These are phyloP conservation scores for Euphorbia tirucalli DNA, from an alignment of 345 rosid genomes.

Conservation along the genomic window DNA sequence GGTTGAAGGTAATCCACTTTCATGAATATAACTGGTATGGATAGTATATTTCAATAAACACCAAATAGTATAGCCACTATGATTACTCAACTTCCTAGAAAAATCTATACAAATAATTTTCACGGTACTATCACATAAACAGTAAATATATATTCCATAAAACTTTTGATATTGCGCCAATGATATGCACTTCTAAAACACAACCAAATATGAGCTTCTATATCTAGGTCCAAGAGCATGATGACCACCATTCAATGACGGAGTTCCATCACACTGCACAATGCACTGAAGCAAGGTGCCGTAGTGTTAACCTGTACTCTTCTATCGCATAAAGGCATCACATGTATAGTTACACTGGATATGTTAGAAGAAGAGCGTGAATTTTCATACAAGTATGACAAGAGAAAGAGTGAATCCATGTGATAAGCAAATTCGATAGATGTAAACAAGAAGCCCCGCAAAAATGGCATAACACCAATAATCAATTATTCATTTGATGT, in stretches of 20 bases:
- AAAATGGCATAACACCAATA: not conserved
- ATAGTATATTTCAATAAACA: too few species aligned
- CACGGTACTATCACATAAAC: not conserved
- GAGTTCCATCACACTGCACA: not conserved
- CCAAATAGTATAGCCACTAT: too few species aligned
- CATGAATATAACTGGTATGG: too few species aligned
- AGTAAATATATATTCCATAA: not conserved
- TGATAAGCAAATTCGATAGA: not conserved
- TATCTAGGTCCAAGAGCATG: not conserved
- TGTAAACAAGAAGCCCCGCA: not conserved
- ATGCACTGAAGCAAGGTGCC: not conserved
- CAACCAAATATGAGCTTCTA: not conserved
- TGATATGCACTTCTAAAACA: not conserved
- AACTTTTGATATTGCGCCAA: not conserved
- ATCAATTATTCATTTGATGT: not conserved
- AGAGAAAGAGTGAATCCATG: not conserved
- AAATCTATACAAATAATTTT: not conserved
- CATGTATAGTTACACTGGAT: not conserved
- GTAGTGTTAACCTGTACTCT: not conserved
- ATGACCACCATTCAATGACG: not conserved
- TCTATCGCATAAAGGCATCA: slow-evolving; percentile 6
- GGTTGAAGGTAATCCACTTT: too few species aligned
- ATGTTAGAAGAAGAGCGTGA: not conserved
- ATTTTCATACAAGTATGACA: not conserved
- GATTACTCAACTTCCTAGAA: too few species aligned